Evolutionary conservation across 2,329 filamentous ascomycete species (phyloP), one percentile per base, ranked within the genome.

Genomic region (Chalaropsis ovoidea): DNA sequence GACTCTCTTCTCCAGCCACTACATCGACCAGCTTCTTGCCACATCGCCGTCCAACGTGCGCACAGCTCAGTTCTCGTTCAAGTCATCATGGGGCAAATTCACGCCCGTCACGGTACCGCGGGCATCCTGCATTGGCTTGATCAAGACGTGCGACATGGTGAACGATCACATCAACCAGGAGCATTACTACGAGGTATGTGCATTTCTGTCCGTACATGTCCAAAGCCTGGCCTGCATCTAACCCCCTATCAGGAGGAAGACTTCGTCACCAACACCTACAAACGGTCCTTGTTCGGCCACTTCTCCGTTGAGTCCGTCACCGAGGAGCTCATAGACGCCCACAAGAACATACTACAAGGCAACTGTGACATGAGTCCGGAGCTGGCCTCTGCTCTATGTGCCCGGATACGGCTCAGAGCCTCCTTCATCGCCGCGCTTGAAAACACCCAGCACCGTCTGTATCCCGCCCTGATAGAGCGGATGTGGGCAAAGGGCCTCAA

Each of bases 251-350:
- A 93, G 86, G 94, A 99, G 76, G 94, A 99, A 75, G 94, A 99
- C 72, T 96, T 99, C 73, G 90, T 95, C 22, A 92, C 90, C 6
- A 91, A 95, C 74, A 88, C 92, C 0, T 97, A 94, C 73, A 88
- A 91, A 70, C 84, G 92, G 45, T 85, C 84, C 13, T 78, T 99
- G 0, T 80, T 97, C 6, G 83, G 85, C 31, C 76, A 81, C 15
- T 80, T 93, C 66, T 77, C 82, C 17, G 75, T 80, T 1, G 76
- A 79, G 4, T 78, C 81, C n/a, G 79, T 90, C 27, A 76, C 80
- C 52, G 74, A 77, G 8, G 73, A 81, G 31, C 74, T 90, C 22
- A 74, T 80, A 27, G 76, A 81, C 42, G 85, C 85, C 3, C 74
- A 81, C n/a, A 73, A 74, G 13, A 76, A 83, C 68, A 19, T 62